Base-by-base conservation (phyloP, 768 basidiomycete genomes). In the Leccinum subtestaceum region DNA sequence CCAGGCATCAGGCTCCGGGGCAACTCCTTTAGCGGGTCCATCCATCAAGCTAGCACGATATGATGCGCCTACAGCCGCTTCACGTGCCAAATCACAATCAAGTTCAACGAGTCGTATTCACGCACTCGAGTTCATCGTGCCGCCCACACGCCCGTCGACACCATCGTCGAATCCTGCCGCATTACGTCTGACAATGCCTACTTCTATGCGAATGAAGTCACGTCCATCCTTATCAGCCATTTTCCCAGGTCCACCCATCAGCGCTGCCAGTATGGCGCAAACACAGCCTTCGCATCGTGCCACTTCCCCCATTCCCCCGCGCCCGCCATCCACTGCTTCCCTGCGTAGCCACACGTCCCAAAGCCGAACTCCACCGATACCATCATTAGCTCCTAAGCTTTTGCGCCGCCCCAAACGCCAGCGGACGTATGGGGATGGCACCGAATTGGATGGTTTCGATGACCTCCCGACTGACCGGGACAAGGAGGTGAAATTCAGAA, bases 381-480 rank as follows among this genome's bases (percentile, higher is more conserved):
- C 78, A 49, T 78, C 80, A 3, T 79, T 77, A 34, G 77, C 77
- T 23, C 84, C 88, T 6, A 91, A 86, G 73, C 72, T 92, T 12
- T 75, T 94, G 25, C 84, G 87, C 55, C 80, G 85, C 64, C 91
- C 91, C 12, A 94, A 93, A 74, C 87, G 90, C 40, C 81, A 81
- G 61, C 80, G 84, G 54, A 83, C 83, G 13, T 94, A 88, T 66
- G 91, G 91, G 5, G 90, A 93, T 67, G 95, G 95, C 13, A 94
- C 92, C 10, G 95, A 96, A 71, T 76, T 97, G 54, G 95, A 97
- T 66, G 85, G 73, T 3, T 82, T 97, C 58, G 95, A 95, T 27
- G 95, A 97, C 71, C 81, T 96, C 45, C 87, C 86, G 7, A 91
- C 92, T 10, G 89, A 95, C 67, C 80, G 90, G 50, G 92, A 94